Evolutionary conservation across 148 eudicot genomes (phyloP).

Genomic region (Pharnaceum exiguum): DNA sequence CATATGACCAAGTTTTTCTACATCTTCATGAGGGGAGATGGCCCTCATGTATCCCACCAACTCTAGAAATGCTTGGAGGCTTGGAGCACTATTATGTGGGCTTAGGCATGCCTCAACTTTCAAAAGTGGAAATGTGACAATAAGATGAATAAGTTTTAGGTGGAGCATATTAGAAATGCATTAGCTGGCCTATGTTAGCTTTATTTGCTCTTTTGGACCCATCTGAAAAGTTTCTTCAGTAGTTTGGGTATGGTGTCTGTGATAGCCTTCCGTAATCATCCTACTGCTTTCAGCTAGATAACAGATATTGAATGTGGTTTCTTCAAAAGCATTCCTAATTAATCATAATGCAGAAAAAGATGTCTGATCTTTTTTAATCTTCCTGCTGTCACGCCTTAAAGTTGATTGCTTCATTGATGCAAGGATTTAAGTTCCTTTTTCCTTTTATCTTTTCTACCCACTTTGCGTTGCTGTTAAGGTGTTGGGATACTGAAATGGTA

Average conservation of each 20-base stretch:
- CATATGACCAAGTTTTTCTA: too few relatives aligned
- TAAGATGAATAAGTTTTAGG: not conserved
- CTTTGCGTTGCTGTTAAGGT: not conserved
- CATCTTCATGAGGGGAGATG: too few relatives aligned
- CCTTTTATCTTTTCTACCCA: not conserved
- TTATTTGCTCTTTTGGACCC: conserved; percentile 18
- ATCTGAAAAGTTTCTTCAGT: not conserved
- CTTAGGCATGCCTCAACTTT: conserved; percentile 16
- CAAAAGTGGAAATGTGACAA: not conserved
- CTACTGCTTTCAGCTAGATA: too few relatives aligned
- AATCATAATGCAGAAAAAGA: too few relatives aligned
- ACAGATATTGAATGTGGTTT: too few relatives aligned
- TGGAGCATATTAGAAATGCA: not conserved
- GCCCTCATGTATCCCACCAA: conserved; percentile 11
- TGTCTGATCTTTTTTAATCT: too few relatives aligned
- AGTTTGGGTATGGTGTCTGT: not conserved
- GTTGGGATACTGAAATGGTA: not conserved
- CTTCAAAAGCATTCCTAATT: too few relatives aligned
- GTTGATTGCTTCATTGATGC: too few relatives aligned
- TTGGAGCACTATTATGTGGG: conserved; percentile 12
- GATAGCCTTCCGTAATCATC: too few relatives aligned
- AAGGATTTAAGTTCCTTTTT: too few relatives aligned
- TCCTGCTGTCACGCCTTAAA: too few relatives aligned
- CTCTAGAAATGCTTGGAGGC: conserved; percentile 6
- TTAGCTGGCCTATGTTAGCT: conserved; percentile 4